Evolutionary conservation across 2,329 filamentous ascomycete genomes (phyloP).

Genomic region (Exophiala phaeomuriformis): DNA sequence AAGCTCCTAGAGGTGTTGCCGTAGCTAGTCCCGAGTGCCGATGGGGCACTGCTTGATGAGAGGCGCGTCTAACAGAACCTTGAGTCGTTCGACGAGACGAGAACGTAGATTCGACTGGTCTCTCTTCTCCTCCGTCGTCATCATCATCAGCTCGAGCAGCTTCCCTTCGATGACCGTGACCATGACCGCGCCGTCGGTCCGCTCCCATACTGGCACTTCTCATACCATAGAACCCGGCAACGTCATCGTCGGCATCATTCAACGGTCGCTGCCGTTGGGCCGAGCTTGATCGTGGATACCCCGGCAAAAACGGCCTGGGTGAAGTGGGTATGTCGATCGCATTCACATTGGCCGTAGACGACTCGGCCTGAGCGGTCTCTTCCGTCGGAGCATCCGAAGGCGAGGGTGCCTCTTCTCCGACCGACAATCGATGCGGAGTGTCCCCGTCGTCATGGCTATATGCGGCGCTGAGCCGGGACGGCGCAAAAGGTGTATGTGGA

Average conservation of each 20-base stretch:
- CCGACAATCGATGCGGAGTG: slow-evolving; percentile 29
- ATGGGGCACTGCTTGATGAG: slow-evolving; percentile 8
- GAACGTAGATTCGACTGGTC: not conserved
- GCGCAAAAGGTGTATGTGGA: slow-evolving; percentile 86
- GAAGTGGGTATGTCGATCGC: slow-evolving; percentile 46
- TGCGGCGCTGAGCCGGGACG: slow-evolving; percentile 82
- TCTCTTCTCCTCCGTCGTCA: not conserved
- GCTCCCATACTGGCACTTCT: slow-evolving; percentile 42
- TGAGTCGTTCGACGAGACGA: slow-evolving; percentile 1
- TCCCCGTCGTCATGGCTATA: slow-evolving; percentile 45
- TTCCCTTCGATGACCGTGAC: slow-evolving; percentile 8
- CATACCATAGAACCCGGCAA: slow-evolving; percentile 41
- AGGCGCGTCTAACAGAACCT: slow-evolving; percentile 1
- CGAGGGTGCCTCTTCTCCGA: slow-evolving; percentile 26
- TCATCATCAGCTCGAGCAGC: slow-evolving; percentile 6
- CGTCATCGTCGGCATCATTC: slow-evolving; percentile 33
- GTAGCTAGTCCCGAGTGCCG: slow-evolving; percentile 12
- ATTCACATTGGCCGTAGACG: slow-evolving; percentile 32
- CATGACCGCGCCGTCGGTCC: slow-evolving; percentile 4
- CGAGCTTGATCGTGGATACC: slow-evolving; percentile 41
- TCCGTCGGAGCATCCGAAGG: slow-evolving; percentile 34
- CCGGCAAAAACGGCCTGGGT: slow-evolving; percentile 36
- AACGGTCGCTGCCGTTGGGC: slow-evolving; percentile 33
- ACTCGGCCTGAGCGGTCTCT: slow-evolving; percentile 31
- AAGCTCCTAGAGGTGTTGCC: not conserved